A percentile compares a stretch with the other conserved stretches of the same genome.
These are phyloP conservation scores for Triticum aestivum DNA, from an alignment of 176 grass and related monocot genomes.

Conservation along the genomic window IWGSC_CS_RefSeq_v2.1 NC_057801.1:268370840-268371339, in stretches of 20 bases:
- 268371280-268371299: conserved; percentile 8
- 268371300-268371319: conserved; percentile 3
- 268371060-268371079: conserved; percentile 70
- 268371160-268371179: neutral
- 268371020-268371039: conserved; percentile 54
- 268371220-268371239: neutral
- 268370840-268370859: conserved; percentile 33
- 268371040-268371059: conserved; percentile 71
- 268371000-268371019: conserved; percentile 49
- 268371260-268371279: conserved; percentile 67
- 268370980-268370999: conserved; percentile 31
- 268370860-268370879: conserved; percentile 64
- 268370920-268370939: conserved; percentile 71
- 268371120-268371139: conserved; percentile 68
- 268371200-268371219: neutral
- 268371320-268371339: neutral
- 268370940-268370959: conserved; percentile 68
- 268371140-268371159: neutral
- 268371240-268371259: conserved; percentile 26
- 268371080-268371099: conserved; percentile 64
- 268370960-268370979: conserved; percentile 57
- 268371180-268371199: conserved; percentile 5
- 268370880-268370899: conserved; percentile 61
- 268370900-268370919: conserved; percentile 59
- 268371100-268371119: conserved; percentile 67